These are phyloP conservation scores for Solanum clarkiae DNA, from an alignment of 257 asterid species.

Conservation along the genomic window DNA sequence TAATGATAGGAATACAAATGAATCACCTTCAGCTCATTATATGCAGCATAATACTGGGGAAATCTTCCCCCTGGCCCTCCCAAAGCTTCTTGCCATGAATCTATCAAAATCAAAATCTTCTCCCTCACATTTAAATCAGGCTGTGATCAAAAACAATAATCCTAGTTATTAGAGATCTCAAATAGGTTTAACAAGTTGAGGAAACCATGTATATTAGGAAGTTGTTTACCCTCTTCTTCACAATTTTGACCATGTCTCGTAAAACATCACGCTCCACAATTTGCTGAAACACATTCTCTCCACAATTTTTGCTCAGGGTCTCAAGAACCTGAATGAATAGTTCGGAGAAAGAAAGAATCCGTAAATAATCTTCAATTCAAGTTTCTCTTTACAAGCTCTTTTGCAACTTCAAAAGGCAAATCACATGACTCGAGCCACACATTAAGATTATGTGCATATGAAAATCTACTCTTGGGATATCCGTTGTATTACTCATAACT, in stretches of 20 bases:
- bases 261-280: slow-evolving; percentile 85
- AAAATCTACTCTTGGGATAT: not conserved
- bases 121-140: slow-evolving; percentile 91
- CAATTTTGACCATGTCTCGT: slow-evolving; percentile 92
- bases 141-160: slow-evolving; percentile 30
- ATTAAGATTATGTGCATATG: not conserved
- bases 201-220: not conserved
- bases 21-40: slow-evolving; percentile 81
- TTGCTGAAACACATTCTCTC: slow-evolving; percentile 78
- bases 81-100: slow-evolving; percentile 92
- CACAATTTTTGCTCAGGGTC: slow-evolving; percentile 94
- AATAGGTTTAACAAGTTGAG: not conserved
- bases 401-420: not conserved
- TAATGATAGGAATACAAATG: not conserved
- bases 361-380: not conserved
- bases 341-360: not conserved
- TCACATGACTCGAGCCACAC: not conserved
- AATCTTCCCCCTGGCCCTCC: slow-evolving; percentile 82
- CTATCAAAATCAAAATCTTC: slow-evolving; percentile 80
- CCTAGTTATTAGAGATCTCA: not conserved
- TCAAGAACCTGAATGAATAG: slow-evolving; percentile 63
- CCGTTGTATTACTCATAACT: not conserved
- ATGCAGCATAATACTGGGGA: slow-evolving; percentile 85
- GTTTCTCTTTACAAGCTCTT: not conserved
- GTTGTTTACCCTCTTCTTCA: slow-evolving; percentile 64